phyloP scores from a whole-genome alignment of 1,284 basidiomycete genomes.

The Marasmius tenuissimus region DNA sequence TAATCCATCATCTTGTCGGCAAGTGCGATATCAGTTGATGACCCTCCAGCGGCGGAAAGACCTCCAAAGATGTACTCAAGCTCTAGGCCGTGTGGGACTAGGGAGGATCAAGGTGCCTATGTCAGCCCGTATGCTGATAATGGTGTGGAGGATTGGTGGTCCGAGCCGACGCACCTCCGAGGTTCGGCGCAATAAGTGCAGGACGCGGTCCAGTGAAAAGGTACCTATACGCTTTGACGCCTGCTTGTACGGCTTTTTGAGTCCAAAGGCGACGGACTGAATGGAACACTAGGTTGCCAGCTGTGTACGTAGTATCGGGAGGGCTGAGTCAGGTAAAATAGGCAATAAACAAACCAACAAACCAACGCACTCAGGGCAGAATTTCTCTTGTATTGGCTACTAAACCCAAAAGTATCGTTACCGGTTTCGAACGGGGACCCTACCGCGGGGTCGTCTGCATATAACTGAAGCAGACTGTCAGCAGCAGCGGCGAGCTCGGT shows the following conservation, averaged over 20 bases:
- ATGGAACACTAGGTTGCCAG: constrained; percentile 2
- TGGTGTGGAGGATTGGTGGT: neutral
- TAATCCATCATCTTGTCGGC: constrained; percentile 3
- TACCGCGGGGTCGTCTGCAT: constrained; percentile 3
- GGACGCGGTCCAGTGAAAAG: constrained; percentile 1
- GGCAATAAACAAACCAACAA: too few species aligned
- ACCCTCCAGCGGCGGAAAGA: neutral
- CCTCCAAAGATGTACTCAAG: neutral
- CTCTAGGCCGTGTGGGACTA: constrained; percentile 1
- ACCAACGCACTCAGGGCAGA: constrained; percentile 7
- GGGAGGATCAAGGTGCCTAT: neutral
- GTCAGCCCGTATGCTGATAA: neutral
- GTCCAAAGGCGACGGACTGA: constrained; percentile 2
- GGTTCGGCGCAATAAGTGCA: neutral
- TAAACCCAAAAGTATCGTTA: constrained; percentile 5
- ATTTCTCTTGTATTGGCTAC: neutral
- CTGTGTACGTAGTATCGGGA: neutral
- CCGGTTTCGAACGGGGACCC: constrained; percentile 8
- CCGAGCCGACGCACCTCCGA: neutral
- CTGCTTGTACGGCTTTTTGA: neutral
- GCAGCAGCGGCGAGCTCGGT: neutral
- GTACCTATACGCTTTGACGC: constrained; percentile 4
- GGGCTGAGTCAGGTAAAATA: neutral
- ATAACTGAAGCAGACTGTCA: neutral
- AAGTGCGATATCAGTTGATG: neutral